Conservation (phyloP, 2,329 filamentous ascomycete species). For the Colletotrichum scovillei region DNA sequence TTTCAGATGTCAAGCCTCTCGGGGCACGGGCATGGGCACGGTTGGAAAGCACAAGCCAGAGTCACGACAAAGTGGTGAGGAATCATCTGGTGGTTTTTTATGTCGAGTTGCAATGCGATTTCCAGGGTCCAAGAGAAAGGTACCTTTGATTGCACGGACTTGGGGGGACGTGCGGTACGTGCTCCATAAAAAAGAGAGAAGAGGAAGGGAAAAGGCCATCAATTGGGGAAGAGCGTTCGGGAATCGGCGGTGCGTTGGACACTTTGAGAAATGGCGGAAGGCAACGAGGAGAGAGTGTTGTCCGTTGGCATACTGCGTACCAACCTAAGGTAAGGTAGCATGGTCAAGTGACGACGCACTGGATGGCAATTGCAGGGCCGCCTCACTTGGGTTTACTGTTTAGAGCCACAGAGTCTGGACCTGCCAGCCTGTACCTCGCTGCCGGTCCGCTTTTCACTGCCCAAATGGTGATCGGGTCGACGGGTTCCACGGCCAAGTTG, state of each 20-base stretch:
- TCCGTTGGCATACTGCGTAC: not conserved
- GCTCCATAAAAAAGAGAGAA: not conserved
- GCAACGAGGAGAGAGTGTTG: not conserved
- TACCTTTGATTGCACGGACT: not conserved
- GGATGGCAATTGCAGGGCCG: not conserved
- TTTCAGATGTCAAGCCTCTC: not conserved
- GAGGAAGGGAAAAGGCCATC: not conserved
- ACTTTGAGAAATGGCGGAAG: not conserved
- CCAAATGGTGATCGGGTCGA: slow-evolving; percentile 8
- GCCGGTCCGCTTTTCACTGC: not conserved
- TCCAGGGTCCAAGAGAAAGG: not conserved
- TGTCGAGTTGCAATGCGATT: not conserved
- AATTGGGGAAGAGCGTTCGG: not conserved
- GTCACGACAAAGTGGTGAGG: not conserved
- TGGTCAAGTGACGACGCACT: not conserved
- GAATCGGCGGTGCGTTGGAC: not conserved
- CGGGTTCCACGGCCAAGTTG: not conserved
- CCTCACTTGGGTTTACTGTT: too few species aligned
- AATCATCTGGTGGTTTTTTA: not conserved
- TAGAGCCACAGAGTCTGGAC: not conserved
- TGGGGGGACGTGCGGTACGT: not conserved
- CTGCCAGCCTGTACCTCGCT: not conserved
- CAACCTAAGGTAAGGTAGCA: too few species aligned
- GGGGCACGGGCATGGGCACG: not conserved
- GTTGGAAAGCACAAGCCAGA: not conserved